phyloP scores from a whole-genome alignment of 208 protist genomes.

The Strigomonas oncopelti region DNA sequence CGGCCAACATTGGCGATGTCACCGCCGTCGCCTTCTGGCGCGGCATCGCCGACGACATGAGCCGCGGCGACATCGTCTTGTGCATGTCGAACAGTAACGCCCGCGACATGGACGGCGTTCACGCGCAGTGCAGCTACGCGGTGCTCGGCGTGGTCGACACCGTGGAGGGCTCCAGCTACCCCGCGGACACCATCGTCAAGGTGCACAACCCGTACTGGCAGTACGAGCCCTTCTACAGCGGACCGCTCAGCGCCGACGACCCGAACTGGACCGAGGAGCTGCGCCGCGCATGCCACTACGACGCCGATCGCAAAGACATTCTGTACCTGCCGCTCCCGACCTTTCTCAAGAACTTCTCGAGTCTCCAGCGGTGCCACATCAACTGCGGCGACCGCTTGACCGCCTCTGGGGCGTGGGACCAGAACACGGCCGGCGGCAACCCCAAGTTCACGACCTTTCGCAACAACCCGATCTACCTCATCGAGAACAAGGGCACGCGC shows the following conservation, averaged over 20 bases:
- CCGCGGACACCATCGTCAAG: slow-evolving; percentile 62
- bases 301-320: slow-evolving; percentile 37
- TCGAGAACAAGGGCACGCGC: slow-evolving; percentile 80
- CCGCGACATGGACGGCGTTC: slow-evolving; percentile 51
- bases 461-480: slow-evolving; percentile 83
- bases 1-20: slow-evolving; percentile 65
- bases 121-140: slow-evolving; percentile 80
- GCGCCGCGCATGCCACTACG: slow-evolving; percentile 54
- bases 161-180: slow-evolving; percentile 34
- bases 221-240: slow-evolving; percentile 49
- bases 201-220: slow-evolving; percentile 62
- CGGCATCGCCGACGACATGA: slow-evolving; percentile 52
- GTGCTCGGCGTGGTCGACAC: slow-evolving; percentile 68
- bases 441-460: slow-evolving; percentile 81
- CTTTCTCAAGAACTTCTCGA: slow-evolving; percentile 79
- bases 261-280: slow-evolving; percentile 61
- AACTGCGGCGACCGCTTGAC: slow-evolving; percentile 84
- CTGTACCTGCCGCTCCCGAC: slow-evolving; percentile 71
- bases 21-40: slow-evolving; percentile 62
- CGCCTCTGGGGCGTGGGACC: slow-evolving; percentile 50
- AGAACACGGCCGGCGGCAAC: slow-evolving; percentile 63
- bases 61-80: slow-evolving; percentile 66
- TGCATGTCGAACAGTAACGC: slow-evolving; percentile 59
- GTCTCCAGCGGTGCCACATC: slow-evolving; percentile 78
- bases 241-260: slow-evolving; percentile 52